Evolutionary conservation across 768 basidiomycete genomes (phyloP), one percentile per base, ranked within the genome.

Genomic region (Leccinum incarnatum): DNA sequence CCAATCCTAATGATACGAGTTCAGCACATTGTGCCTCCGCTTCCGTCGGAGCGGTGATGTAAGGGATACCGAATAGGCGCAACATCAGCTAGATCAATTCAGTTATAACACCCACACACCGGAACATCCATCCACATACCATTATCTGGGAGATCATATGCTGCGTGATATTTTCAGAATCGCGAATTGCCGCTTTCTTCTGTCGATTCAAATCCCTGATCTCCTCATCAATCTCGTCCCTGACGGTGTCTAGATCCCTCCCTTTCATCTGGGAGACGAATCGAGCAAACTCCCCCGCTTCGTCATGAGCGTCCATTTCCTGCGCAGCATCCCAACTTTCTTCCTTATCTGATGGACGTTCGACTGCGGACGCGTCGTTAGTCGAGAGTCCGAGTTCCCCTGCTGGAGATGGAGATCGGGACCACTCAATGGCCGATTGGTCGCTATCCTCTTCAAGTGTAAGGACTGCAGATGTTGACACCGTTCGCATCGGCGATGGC

Each of bases 11-110:
- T 5, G 83, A 77, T 8, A 93, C 87, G 9, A 99, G 86, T 64
- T 93, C 88, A 1, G 97, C 96, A 68, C 97, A 99, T 72, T 99
- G 97, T 0, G 97, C 97, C 74, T 99, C 97, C 46, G 97, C 97
- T 79, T 99, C 97, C 93, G 96, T 96, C 2, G 97, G 97, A 2
- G 97, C 97, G 4, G 95, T 97, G 66, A 98, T 92, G 68, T 96
- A 99, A 2, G 97, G 97, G 55, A 98, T 97, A 12, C 97, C 97
- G 65, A 98, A 98, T 19, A 97, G 80, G 40, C 92, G 86, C 15
- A 99, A 76, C 83, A 99, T 87, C 51, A 87, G 83, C 95, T 98
- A 23, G 23, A 49, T 46, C 23, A 5, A 53, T 70, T 11, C 42
- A 45, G 10, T 19, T 19, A 19, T 37, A 61, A 49, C 27, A 51